phyloP scores from a whole-genome alignment of 352 stramenopile species.

The Plasmopara halstedii region DNA sequence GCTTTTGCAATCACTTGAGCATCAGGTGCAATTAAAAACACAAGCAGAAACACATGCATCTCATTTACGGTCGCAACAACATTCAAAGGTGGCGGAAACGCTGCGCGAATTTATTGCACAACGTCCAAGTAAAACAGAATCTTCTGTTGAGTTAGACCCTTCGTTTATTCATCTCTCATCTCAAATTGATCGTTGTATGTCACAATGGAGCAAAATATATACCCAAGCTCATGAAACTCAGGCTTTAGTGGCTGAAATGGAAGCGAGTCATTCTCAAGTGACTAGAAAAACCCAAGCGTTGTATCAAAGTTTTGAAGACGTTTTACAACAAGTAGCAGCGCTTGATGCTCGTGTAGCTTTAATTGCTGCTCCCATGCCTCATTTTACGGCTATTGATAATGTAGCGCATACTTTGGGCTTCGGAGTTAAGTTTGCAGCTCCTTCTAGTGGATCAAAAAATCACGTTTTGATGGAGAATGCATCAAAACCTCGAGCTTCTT shows the following conservation, averaged over 20 bases:
- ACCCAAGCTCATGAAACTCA: conserved; percentile 54
- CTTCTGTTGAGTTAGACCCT: conserved; percentile 7
- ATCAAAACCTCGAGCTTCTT: conserved; percentile 1
- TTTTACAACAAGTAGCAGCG: conserved; percentile 50
- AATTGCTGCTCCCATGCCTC: conserved; percentile 56
- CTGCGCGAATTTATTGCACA: conserved; percentile 37
- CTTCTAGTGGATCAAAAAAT: conserved; percentile 9
- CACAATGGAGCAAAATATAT: conserved; percentile 36
- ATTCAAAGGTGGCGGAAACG: conserved; percentile 13
- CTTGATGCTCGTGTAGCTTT: conserved; percentile 53
- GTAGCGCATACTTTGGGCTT: conserved; percentile 55
- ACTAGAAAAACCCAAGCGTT: conserved; percentile 64
- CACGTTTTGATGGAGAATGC: conserved; percentile 13
- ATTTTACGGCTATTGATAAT: conserved; percentile 60
- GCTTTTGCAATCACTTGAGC: conserved; percentile 52
- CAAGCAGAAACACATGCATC: conserved; percentile 41
- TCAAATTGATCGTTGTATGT: conserved; percentile 24
- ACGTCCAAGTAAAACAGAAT: conserved; percentile 1
- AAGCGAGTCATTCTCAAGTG: conserved; percentile 70
- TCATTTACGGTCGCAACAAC: conserved; percentile 22
- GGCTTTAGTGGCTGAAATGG: conserved; percentile 70
- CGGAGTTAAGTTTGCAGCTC: conserved; percentile 54
- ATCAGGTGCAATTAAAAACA: conserved; percentile 39
- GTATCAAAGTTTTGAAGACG: conserved; percentile 71
- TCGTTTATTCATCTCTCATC: conserved; percentile 23